phyloP scores from a whole-genome alignment of 2,329 filamentous ascomycete species.

The Lecanicillium sp. region DNA sequence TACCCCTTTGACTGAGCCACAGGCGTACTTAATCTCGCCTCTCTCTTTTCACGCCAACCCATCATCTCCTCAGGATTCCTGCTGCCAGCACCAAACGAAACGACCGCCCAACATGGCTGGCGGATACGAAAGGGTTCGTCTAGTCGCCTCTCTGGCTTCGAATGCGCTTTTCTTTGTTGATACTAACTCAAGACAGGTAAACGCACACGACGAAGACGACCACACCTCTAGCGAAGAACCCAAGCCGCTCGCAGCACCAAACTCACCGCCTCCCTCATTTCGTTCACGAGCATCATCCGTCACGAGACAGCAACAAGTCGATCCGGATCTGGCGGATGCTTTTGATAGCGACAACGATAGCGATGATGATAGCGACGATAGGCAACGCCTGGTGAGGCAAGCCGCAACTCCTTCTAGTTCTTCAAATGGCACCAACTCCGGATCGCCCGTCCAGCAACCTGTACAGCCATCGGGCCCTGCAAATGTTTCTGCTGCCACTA shows the following conservation, averaged over 20 bases:
- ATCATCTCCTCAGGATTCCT: neutral
- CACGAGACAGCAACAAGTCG: constrained; percentile 40
- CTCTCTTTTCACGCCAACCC: neutral
- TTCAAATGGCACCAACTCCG: constrained; percentile 5
- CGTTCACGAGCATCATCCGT: constrained; percentile 67
- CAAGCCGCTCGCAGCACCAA: constrained; percentile 30
- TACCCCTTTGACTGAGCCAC: neutral
- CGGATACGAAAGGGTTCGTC: constrained; percentile 50
- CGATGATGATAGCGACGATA: constrained; percentile 65
- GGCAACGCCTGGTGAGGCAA: constrained; percentile 76
- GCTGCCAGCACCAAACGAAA: too few species aligned
- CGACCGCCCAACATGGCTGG: constrained; percentile 36
- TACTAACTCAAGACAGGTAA: constrained; percentile 35
- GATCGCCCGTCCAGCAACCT: constrained; percentile 13
- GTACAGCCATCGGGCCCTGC: constrained; percentile 23
- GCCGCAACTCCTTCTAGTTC: constrained; percentile 31
- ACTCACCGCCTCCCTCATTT: constrained; percentile 74
- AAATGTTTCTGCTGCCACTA: constrained; percentile 17
- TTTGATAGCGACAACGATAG: constrained; percentile 79
- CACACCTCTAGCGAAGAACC: constrained; percentile 16
- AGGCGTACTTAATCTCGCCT: neutral
- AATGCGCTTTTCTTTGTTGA: neutral
- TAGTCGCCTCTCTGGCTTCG: neutral
- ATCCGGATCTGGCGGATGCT: constrained; percentile 81
- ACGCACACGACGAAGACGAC: constrained; percentile 50